Evolutionary conservation across 345 rosid species (phyloP), one percentile per base, ranked within the genome.

Genomic region (Murraya koenigii): DNA sequence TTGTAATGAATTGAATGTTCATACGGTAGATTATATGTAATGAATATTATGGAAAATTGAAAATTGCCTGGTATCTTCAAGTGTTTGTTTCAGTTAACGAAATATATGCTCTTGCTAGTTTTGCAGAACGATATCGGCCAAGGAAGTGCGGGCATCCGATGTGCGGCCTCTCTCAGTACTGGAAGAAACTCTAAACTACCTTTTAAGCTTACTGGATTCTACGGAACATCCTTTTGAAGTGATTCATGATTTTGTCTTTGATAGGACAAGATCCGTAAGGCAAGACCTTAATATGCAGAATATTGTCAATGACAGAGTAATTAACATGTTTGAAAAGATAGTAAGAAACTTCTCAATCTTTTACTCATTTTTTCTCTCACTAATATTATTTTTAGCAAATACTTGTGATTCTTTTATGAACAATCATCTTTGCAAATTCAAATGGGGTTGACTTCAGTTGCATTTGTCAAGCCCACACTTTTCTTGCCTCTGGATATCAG

Each of bases 251-350:
- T 95, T 95, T 80, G 72, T 95, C 72, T 95, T 89, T 85, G 98
- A 95, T 81, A 89, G 99, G 88, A 93, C 92, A 54, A 87, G 99
- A 86, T 95, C 99, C 66, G 85, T 95, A 64, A 89, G 99, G 82
- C 98, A 95, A 84, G 99, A 95, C 80, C 90, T 93, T 59, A 91
- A 88, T 83, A 95, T 93, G 93, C 99, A 95, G 82, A 88, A 89
- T 76, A 84, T 95, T 76, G 86, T 84, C 78, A 86, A 82, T 75
- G 85, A 86, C 52, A 80, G 80, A 87, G 96, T 82, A 59, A 84
- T 95, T 82, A 32, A 47, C 88, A 89, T 95, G 83, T 93, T 88
- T 4, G 97, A 93, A 82, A 84, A 92, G 88, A 93, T 94, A 88
- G 99, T 95, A 92, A 54, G 80, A 62, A 44, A 69, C 65, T 75